These are phyloP conservation scores for Aspergillus phoenicis DNA, from an alignment of 2,329 filamentous ascomycete species.

Conservation along the genomic window DNA sequence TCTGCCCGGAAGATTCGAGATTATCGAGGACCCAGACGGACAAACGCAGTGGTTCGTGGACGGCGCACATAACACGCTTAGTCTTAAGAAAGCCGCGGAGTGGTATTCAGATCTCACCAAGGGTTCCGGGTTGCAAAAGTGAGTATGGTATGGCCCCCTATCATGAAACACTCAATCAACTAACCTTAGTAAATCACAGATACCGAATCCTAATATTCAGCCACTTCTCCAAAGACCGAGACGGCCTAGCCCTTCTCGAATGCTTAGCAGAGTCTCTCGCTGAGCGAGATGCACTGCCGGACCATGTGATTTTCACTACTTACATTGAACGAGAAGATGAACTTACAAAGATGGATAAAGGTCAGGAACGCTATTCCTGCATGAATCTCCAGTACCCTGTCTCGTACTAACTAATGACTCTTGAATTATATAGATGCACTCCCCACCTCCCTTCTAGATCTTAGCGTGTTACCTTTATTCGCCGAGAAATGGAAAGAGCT, in stretches of 20 bases:
- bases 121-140: too few relatives aligned
- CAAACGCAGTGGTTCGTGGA: constrained; percentile 44
- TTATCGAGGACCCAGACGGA: constrained; percentile 23
- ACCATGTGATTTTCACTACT: constrained; percentile 36
- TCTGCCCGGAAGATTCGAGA: constrained; percentile 41
- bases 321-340: constrained; percentile 31
- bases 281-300: constrained; percentile 19
- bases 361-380: background rate
- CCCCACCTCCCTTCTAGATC: too few relatives aligned
- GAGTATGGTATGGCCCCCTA: background rate
- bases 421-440: constrained; percentile 13
- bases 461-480: too few relatives aligned
- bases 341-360: constrained; percentile 13
- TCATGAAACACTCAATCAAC: background rate
- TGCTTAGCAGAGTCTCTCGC: constrained; percentile 24
- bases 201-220: constrained; percentile 36
- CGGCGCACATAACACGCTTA: constrained; percentile 48
- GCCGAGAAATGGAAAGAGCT: too few relatives aligned
- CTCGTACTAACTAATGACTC: background rate
- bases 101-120: constrained; percentile 39
- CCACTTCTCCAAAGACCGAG: constrained; percentile 34
- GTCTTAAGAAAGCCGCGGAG: constrained; percentile 38
- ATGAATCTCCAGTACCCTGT: background rate
- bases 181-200: background rate
- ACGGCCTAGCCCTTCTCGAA: constrained; percentile 27